phyloP scores from a whole-genome alignment of 1,284 basidiomycete genomes.

The Microbotryomycetes sp. region DNA sequence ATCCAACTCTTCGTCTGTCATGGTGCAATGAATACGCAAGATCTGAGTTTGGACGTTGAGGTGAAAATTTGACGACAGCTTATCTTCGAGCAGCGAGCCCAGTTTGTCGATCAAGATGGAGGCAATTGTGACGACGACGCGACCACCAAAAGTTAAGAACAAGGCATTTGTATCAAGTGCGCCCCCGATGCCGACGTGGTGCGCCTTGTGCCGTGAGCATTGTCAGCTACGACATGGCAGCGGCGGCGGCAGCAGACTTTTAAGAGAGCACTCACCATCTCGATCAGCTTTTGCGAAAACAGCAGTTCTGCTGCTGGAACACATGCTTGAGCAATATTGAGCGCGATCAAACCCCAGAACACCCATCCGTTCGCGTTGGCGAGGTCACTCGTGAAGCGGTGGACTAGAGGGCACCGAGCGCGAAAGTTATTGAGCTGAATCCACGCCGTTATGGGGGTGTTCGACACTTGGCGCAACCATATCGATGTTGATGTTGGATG shows the following conservation, averaged over 20 bases:
- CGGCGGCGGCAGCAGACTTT: not conserved
- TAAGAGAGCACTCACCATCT: not conserved
- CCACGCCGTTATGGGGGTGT: no score
- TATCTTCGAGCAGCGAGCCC: not conserved
- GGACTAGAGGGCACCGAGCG: not conserved
- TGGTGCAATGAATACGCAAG: not conserved
- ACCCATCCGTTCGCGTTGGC: not conserved
- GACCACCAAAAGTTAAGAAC: not conserved
- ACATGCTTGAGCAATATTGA: not conserved
- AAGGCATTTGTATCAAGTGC: not conserved
- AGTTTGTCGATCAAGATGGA: not conserved
- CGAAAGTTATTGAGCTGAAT: not conserved
- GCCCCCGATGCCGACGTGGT: not conserved
- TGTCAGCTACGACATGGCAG: not conserved
- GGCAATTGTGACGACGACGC: not conserved
- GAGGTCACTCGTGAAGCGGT: slow-evolving; percentile 3
- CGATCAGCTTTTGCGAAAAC: not conserved
- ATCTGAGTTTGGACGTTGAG: not conserved
- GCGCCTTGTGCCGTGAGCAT: not conserved
- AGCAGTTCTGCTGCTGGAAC: slow-evolving; percentile 3
- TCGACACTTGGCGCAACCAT: no score
- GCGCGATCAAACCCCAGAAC: not conserved
- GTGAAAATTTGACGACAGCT: not conserved
- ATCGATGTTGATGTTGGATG: no score
- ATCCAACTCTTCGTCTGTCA: slow-evolving; percentile 1